Conservation (phyloP, 352 stramenopile genomes). For the Phytophthora citricola region DNA sequence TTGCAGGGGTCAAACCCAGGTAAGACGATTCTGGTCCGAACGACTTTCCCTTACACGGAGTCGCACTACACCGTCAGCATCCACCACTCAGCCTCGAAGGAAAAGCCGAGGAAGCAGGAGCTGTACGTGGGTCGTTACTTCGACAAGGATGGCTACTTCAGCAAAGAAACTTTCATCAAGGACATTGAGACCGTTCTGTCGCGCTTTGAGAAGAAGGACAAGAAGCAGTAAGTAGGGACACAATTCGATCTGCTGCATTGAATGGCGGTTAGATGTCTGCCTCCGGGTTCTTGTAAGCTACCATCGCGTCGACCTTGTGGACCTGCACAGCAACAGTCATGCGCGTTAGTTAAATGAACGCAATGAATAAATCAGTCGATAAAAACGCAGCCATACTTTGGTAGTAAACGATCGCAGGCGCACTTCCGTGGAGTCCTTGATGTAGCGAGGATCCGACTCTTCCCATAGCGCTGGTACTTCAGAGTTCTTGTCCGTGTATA, state of each 20-base stretch:
- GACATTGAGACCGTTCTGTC: constrained; percentile 65
- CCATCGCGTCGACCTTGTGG: constrained; percentile 98
- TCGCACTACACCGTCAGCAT: constrained; percentile 77
- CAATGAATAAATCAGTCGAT: constrained; percentile 22
- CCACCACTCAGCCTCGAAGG: constrained; percentile 47
- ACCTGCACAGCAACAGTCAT: constrained; percentile 65
- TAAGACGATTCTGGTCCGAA: constrained; percentile 65
- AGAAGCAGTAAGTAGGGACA: constrained; percentile 61
- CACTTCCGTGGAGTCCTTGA: constrained; percentile 98
- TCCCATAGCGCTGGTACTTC: constrained; percentile 96
- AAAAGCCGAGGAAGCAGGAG: constrained; percentile 61
- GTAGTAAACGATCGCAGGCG: constrained; percentile 98
- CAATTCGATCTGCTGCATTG: constrained; percentile 19
- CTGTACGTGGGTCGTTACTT: constrained; percentile 89
- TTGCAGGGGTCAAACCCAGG: constrained; percentile 39
- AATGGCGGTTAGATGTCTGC: constrained; percentile 61
- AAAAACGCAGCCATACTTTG: constrained; percentile 72
- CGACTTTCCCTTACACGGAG: constrained; percentile 73
- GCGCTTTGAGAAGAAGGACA: constrained; percentile 78
- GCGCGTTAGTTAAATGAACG: constrained; percentile 19
- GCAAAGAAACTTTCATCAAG: constrained; percentile 79
- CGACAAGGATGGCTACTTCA: constrained; percentile 87
- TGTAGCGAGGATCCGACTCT: constrained; percentile 98
- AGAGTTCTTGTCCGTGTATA: constrained; percentile 98
- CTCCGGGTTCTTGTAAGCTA: constrained; percentile 96